Conservation (phyloP, 2,329 filamentous ascomycete species). For the Seiridium unicorne region DNA sequence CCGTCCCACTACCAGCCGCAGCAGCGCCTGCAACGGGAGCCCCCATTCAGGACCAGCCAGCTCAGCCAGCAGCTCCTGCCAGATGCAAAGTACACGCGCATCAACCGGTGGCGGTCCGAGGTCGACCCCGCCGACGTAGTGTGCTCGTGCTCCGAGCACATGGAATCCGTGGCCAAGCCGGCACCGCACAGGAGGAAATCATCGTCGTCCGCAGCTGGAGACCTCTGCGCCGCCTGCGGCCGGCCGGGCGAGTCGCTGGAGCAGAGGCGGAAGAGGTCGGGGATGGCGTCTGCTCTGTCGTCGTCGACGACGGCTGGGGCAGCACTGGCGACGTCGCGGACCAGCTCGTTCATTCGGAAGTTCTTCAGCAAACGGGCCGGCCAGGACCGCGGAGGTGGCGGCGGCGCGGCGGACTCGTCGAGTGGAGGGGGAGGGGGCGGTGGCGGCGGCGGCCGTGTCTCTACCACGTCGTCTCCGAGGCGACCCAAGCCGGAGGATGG, state of each 20-base stretch:
- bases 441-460: neutral
- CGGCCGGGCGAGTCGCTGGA: neutral
- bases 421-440: neutral
- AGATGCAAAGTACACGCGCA: conserved; percentile 29
- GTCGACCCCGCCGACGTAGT: conserved; percentile 35
- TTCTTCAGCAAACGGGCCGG: neutral
- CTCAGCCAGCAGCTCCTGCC: conserved; percentile 3
- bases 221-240: neutral
- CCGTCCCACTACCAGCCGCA: neutral
- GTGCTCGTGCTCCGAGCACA: conserved; percentile 29
- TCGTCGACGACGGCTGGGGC: neutral
- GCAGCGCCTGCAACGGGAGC: conserved; percentile 1
- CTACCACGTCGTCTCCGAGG: too few species aligned
- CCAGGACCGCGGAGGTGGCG: too few species aligned
- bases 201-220: neutral
- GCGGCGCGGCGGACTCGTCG: too few species aligned
- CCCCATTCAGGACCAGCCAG: conserved; percentile 3
- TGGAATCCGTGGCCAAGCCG: conserved; percentile 14
- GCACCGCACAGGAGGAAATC: conserved; percentile 12
- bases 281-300: too few species aligned
- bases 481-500: neutral
- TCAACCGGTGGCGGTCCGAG: conserved; percentile 50
- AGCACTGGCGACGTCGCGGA: neutral
- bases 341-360: neutral
- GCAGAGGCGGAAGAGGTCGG: neutral